A percentile compares a stretch with the other conserved stretches of the same genome.
These are phyloP conservation scores for Priceomyces fermenticarens DNA, from an alignment of 805 yeast species.

Conservation along the genomic window DNA sequence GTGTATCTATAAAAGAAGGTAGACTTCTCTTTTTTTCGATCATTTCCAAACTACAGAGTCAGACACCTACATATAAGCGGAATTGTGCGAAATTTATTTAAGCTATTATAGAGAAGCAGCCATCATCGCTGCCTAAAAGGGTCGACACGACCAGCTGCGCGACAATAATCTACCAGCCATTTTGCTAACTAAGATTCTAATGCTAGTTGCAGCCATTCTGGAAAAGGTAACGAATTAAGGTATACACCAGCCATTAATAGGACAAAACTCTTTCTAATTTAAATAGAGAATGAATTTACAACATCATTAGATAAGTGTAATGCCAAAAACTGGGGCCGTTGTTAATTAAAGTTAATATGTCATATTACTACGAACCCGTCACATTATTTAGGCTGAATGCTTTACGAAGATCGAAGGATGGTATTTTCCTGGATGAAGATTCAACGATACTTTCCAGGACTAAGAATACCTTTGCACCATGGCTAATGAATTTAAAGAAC, in stretches of 20 bases:
- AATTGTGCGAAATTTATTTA: too few species aligned
- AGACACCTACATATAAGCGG: too few species aligned
- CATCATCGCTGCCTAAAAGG: too few species aligned
- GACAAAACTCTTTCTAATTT: neutral
- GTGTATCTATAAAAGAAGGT: constrained; percentile 87
- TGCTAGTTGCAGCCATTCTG: too few species aligned
- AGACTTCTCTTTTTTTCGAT: neutral
- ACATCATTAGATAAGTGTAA: too few species aligned
- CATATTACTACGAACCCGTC: constrained; percentile 39
- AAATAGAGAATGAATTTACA: neutral
- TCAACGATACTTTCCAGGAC: neutral
- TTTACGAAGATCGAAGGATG: constrained; percentile 20
- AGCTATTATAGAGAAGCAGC: too few species aligned
- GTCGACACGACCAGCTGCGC: too few species aligned
- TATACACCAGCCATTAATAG: constrained; percentile 5
- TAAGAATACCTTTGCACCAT: constrained; percentile 13
- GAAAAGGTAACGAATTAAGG: constrained; percentile 1
- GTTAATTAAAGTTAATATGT: constrained; percentile 12
- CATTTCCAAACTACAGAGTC: too few species aligned
- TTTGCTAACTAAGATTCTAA: neutral
- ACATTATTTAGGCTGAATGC: constrained; percentile 42
- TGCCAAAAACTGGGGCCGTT: neutral
- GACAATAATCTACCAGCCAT: constrained; percentile 1
- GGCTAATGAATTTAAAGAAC: constrained; percentile 29
- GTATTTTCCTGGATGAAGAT: neutral